A percentile compares a stretch with the other conserved stretches of the same genome.
phyloP scores from a whole-genome alignment of 495 filamentous ascomycete genomes.

The Letharia columbiana region DNA sequence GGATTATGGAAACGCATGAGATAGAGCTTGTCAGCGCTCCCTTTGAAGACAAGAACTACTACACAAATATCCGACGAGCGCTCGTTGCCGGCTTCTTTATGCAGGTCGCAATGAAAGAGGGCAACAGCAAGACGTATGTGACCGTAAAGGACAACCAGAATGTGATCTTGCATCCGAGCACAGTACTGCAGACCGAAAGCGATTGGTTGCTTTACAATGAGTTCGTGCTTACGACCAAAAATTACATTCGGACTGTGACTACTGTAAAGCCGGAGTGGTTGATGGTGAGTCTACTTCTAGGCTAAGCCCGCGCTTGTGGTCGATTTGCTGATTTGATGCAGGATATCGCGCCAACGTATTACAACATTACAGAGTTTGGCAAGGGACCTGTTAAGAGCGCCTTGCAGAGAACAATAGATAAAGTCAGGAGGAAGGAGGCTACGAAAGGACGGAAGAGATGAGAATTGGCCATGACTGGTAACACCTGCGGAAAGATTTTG shows the following conservation, averaged over 20 bases:
- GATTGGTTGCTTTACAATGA: conserved; percentile 99
- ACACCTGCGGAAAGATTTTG: neutral
- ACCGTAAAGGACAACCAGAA: conserved; percentile 92
- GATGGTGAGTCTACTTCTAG: conserved; percentile 51
- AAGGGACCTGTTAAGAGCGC: conserved; percentile 80
- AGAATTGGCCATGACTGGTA: neutral
- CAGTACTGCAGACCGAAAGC: conserved; percentile 71
- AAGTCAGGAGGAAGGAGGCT: conserved; percentile 62
- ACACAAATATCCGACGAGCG: conserved; percentile 89
- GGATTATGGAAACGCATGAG: conserved; percentile 90
- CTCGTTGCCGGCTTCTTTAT: conserved; percentile 98
- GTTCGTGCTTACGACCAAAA: conserved; percentile 94
- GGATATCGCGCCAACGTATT: conserved; percentile 90
- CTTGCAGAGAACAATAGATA: conserved; percentile 64
- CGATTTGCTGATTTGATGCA: conserved; percentile 30
- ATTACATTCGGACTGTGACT: conserved; percentile 69
- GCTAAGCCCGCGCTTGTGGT: neutral
- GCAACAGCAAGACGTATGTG: conserved; percentile 67
- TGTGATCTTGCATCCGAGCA: conserved; percentile 88
- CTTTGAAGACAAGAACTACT: conserved; percentile 95
- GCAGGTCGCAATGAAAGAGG: conserved; percentile 93
- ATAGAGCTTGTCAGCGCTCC: conserved; percentile 78
- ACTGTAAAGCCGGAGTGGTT: conserved; percentile 75
- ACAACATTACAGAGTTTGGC: conserved; percentile 72
- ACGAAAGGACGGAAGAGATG: conserved; percentile 40